These are phyloP conservation scores for Triticum dicoccoides DNA, from an alignment of 176 grass and related monocot species.

Conservation along the genomic window DNA sequence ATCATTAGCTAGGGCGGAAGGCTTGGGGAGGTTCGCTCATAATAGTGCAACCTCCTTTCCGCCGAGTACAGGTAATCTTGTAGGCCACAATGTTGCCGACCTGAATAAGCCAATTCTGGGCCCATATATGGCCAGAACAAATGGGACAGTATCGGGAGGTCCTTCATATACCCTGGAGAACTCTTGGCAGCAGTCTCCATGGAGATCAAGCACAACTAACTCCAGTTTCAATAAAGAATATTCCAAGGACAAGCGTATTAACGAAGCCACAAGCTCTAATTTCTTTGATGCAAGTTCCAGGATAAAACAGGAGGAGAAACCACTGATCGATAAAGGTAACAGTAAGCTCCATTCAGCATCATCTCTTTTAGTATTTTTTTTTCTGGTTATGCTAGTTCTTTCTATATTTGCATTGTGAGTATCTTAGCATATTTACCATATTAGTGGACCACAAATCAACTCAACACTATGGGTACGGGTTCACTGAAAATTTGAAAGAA, in stretches of 20 bases:
- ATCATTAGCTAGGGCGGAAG: not conserved
- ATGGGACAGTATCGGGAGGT: not conserved
- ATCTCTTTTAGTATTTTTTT: not conserved
- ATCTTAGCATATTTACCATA: not conserved
- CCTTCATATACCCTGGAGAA: conserved; percentile 10
- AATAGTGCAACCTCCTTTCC: not conserved
- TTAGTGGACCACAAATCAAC: not conserved
- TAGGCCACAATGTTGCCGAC: conserved; percentile 13
- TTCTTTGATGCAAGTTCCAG: conserved; percentile 22
- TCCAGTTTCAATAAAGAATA: conserved; percentile 2
- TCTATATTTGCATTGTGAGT: conserved; percentile 2
- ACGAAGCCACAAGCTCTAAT: conserved; percentile 18
- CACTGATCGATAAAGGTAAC: conserved; percentile 9
- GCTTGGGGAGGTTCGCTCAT: not conserved
- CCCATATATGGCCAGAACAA: not conserved
- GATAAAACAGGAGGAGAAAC: conserved; percentile 8
- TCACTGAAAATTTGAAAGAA: not conserved
- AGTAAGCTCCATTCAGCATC: not conserved
- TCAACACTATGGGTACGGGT: not conserved
- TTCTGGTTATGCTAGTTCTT: not conserved
- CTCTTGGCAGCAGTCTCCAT: not conserved
- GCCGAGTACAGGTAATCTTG: not conserved
- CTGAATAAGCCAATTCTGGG: conserved; percentile 14
- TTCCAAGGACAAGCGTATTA: not conserved
- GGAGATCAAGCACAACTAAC: conserved; percentile 4